Evolutionary conservation across 352 stramenopile genomes (phyloP).

Genomic region (Phytopythium sindhum): DNA sequence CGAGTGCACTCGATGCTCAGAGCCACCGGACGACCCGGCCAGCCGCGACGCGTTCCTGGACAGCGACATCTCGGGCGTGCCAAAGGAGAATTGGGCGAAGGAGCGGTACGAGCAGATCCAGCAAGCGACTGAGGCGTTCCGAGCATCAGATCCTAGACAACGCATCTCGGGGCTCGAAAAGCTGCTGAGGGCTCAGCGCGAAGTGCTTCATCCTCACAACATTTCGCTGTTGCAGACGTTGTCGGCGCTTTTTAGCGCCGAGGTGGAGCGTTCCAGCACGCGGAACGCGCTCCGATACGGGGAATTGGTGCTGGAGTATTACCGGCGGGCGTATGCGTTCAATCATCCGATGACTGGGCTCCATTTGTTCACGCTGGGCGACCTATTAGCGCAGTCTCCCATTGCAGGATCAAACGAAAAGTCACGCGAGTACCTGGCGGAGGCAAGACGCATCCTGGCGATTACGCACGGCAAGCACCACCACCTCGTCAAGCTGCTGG

Average conservation of each 20-base stretch:
- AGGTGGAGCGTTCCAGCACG: constrained; percentile 39
- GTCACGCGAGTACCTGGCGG: constrained; percentile 23
- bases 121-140: constrained; percentile 16
- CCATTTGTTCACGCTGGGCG: constrained; percentile 65
- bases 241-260: constrained; percentile 48
- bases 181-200: constrained; percentile 22
- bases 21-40: constrained; percentile 21
- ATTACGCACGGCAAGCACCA: constrained; percentile 55
- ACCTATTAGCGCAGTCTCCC: constrained; percentile 32
- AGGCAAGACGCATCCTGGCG: constrained; percentile 41
- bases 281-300: constrained; percentile 31
- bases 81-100: constrained; percentile 30
- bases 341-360: constrained; percentile 62
- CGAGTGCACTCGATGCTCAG: constrained; percentile 40
- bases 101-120: constrained; percentile 27
- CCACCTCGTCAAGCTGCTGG: constrained; percentile 38
- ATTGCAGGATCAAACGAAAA: constrained; percentile 11
- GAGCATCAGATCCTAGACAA: constrained; percentile 11
- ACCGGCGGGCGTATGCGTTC: constrained; percentile 48
- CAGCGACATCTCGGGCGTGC: constrained; percentile 41
- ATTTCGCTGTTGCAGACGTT: constrained; percentile 43
- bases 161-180: constrained; percentile 21
- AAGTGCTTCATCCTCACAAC: constrained; percentile 35
- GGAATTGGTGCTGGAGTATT: constrained; percentile 52
- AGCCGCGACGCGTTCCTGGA: constrained; percentile 42